Evolutionary conservation across 208 protist genomes (phyloP), one percentile per base, ranked within the genome.

Genomic region (Crithidia thermophila): DNA sequence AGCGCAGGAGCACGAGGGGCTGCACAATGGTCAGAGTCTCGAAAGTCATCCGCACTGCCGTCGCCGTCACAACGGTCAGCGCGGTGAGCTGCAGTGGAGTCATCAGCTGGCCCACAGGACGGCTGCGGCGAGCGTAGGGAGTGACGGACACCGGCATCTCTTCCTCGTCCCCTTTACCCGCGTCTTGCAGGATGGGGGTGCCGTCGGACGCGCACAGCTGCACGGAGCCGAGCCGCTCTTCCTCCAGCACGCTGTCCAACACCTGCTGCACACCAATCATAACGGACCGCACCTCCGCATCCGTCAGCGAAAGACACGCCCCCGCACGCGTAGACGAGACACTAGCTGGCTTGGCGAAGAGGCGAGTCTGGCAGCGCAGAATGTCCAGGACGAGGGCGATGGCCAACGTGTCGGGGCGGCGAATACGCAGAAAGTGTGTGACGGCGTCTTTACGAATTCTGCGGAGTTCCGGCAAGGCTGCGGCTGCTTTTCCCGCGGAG

Each of bases 371-470:
- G 8, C n/a, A 30, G 14, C 30, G 43, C 10, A 84, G 11, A 20
- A 83, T 51, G 39, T 85, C 82, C 37, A 77, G 62, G 7, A 50
- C 50, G n/a, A 88, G 67, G 3, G 71, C 61, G n/a, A 88, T 50
- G 28, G 70, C 28, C 27, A 88, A 25, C 30, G 79, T 69, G 57
- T 88, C 82, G 3, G 79, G 75, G 11, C 42, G 72, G 9, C 82
- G 74, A 5, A 85, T 46, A 23, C 30, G 40, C 36, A 46, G 33
- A 8, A 84, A 64, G 25, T 84, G 60, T 16, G 40, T 16, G 13
- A 78, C 34, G 3, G 73, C 60, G n/a, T 74, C n/a, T n/a, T n/a
- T n/a, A n/a, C n/a, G n/a, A n/a, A n/a, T n/a, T n/a, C n/a, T n/a
- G n/a, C n/a, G n/a, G n/a, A n/a, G 39, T 43, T 78, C 50, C 20